Conservation (phyloP, 2,329 filamentous ascomycete genomes). For the Trichoderma oligosporum region DNA sequence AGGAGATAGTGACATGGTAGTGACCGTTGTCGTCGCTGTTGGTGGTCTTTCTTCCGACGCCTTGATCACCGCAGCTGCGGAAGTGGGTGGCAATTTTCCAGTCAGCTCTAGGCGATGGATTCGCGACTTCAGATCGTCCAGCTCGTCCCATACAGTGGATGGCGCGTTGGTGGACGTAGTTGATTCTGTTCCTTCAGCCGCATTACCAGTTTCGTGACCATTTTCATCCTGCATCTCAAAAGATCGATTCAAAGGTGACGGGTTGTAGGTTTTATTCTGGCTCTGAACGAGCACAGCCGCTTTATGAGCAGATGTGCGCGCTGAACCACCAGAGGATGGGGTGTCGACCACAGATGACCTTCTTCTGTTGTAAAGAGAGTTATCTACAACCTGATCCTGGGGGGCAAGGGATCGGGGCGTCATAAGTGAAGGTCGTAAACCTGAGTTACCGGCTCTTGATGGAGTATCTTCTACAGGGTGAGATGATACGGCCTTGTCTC, state of each 20-base stretch:
- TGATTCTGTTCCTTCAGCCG: conserved; percentile 72
- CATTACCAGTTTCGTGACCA: conserved; percentile 35
- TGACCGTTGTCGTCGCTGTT: conserved; percentile 86
- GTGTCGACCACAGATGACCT: conserved; percentile 49
- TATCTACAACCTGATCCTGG: conserved; percentile 40
- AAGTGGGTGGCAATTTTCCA: conserved; percentile 79
- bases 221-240: conserved; percentile 33
- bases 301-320: conserved; percentile 46
- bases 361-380: conserved; percentile 31
- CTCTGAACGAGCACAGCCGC: conserved; percentile 24
- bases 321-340: conserved; percentile 36
- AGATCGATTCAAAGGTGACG: conserved; percentile 54
- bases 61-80: conserved; percentile 72
- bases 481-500: conserved; percentile 34
- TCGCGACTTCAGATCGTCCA: conserved; percentile 90
- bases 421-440: conserved; percentile 42
- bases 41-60: conserved; percentile 76
- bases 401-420: conserved; percentile 48
- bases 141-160: conserved; percentile 94
- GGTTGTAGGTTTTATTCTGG: conserved; percentile 46
- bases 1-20: conserved; percentile 85
- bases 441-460: conserved; percentile 34
- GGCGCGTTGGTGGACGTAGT: conserved; percentile 83
- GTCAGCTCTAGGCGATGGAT: conserved; percentile 88
- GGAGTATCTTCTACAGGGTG: conserved; percentile 38